phyloP scores from a whole-genome alignment of 441 rosid species.

The Gossypium laxum region DNA sequence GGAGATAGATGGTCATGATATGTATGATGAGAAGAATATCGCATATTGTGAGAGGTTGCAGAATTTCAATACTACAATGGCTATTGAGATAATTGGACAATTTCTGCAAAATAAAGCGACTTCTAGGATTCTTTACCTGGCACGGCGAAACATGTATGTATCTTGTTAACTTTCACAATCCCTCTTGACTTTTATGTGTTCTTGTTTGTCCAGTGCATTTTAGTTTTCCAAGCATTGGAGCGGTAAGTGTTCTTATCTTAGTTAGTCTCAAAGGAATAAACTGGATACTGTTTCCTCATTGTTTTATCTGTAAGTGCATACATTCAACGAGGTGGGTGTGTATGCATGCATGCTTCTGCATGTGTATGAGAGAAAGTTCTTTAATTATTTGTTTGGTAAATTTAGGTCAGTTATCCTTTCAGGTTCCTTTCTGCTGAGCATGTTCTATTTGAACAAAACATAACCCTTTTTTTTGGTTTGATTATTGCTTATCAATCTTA shows the following conservation, averaged over 20 bases:
- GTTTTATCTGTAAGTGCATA: neutral
- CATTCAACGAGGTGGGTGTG: neutral
- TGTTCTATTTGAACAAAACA: neutral
- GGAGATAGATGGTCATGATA: slow-evolving; percentile 43
- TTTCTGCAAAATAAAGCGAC: slow-evolving; percentile 44
- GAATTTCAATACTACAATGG: slow-evolving; percentile 43
- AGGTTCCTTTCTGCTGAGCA: neutral
- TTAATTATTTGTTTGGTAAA: neutral
- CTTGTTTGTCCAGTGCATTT: neutral
- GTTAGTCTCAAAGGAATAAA: neutral
- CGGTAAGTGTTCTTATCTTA: neutral
- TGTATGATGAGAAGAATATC: slow-evolving; percentile 29
- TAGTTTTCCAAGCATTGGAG: neutral
- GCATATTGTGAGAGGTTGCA: slow-evolving; percentile 41
- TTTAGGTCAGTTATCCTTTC: neutral
- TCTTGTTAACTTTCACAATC: slow-evolving; percentile 7
- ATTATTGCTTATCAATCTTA: slow-evolving; percentile 16
- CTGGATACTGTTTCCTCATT: neutral
- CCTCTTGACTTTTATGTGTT: slow-evolving; percentile 1
- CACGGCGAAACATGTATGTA: slow-evolving; percentile 46
- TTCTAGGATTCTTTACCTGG: slow-evolving; percentile 51
- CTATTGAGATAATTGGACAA: slow-evolving; percentile 47
- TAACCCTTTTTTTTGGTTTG: slow-evolving; percentile 3
- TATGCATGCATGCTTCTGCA: neutral
- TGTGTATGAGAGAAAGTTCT: neutral